Conservation (phyloP, 768 basidiomycete genomes). For the Termitomyces sp. region DNA sequence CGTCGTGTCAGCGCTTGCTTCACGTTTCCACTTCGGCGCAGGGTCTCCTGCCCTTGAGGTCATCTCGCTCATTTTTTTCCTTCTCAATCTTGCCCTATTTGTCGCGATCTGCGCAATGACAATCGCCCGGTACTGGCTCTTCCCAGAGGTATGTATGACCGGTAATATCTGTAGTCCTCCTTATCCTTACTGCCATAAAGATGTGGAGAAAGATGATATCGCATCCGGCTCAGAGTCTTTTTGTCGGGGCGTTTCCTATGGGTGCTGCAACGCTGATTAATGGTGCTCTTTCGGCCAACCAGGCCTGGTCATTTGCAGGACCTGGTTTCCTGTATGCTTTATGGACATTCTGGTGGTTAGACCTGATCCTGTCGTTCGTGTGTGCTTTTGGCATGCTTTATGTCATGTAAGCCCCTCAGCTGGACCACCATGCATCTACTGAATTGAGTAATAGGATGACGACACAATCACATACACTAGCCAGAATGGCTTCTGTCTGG, state of each 20-base stretch:
- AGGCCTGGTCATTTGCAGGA: slow-evolving; percentile 46
- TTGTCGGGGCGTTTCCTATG: slow-evolving; percentile 51
- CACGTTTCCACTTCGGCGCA: slow-evolving; percentile 43
- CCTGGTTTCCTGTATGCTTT: slow-evolving; percentile 45
- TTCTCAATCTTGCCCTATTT: slow-evolving; percentile 55
- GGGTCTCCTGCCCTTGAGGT: slow-evolving; percentile 27
- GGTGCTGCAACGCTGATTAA: slow-evolving; percentile 55
- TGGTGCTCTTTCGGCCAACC: slow-evolving; percentile 40
- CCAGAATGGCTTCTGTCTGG: slow-evolving; percentile 49
- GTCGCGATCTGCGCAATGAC: slow-evolving; percentile 40
- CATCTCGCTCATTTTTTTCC: slow-evolving; percentile 47
- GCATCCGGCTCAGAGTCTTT: slow-evolving; percentile 42
- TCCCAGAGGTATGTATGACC: slow-evolving; percentile 42
- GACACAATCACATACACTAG: slow-evolving; percentile 44
- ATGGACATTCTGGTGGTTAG: slow-evolving; percentile 71
- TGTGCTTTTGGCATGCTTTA: slow-evolving; percentile 17
- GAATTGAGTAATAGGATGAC: slow-evolving; percentile 34
- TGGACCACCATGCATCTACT: neutral
- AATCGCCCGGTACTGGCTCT: slow-evolving; percentile 45
- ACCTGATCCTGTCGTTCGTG: slow-evolving; percentile 45
- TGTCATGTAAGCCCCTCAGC: slow-evolving; percentile 13
- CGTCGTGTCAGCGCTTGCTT: slow-evolving; percentile 39
- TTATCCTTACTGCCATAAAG: neutral
- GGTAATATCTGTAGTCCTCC: neutral
- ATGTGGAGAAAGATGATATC: slow-evolving; percentile 39